phyloP scores from a whole-genome alignment of 1,139 yeast genomes.

The Nakaseomyces glabratus region DNA sequence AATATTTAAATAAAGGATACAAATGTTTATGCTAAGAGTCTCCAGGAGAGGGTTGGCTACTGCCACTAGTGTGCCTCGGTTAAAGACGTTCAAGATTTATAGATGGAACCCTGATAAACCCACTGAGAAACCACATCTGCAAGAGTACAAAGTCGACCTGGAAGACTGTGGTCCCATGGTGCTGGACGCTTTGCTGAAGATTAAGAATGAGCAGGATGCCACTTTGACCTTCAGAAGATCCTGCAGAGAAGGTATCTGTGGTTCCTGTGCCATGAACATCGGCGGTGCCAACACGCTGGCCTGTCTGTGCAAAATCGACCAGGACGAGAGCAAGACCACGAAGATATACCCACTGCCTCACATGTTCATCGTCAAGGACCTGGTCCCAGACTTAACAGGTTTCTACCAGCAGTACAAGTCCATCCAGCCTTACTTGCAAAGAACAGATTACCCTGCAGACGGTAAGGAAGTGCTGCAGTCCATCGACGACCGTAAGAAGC shows the following conservation, averaged over 20 bases:
- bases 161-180: constrained; percentile 97
- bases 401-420: constrained; percentile 98
- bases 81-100: constrained; percentile 84
- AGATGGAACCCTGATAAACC: constrained; percentile 99
- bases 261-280: constrained; percentile 99
- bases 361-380: constrained; percentile 94
- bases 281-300: constrained; percentile 97
- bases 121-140: constrained; percentile 80
- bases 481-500: constrained; percentile 87
- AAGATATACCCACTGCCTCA: constrained; percentile 97
- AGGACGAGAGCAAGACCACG: constrained; percentile 59
- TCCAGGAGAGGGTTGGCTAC: constrained; percentile 27
- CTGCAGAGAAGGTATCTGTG: constrained; percentile 99
- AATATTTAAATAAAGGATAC: too few species aligned
- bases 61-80: constrained; percentile 38
- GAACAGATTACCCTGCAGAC: constrained; percentile 70
- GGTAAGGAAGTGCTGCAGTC: constrained; percentile 92
- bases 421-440: constrained; percentile 92
- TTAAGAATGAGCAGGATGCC: constrained; percentile 93
- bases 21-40: too few species aligned
- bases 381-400: constrained; percentile 95
- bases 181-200: constrained; percentile 85
- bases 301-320: constrained; percentile 89
- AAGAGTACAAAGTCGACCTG: constrained; percentile 75
- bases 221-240: constrained; percentile 95